These are phyloP conservation scores for Aureobasidium vineae DNA, from an alignment of 2,329 filamentous ascomycete genomes.

Conservation along the genomic window DNA sequence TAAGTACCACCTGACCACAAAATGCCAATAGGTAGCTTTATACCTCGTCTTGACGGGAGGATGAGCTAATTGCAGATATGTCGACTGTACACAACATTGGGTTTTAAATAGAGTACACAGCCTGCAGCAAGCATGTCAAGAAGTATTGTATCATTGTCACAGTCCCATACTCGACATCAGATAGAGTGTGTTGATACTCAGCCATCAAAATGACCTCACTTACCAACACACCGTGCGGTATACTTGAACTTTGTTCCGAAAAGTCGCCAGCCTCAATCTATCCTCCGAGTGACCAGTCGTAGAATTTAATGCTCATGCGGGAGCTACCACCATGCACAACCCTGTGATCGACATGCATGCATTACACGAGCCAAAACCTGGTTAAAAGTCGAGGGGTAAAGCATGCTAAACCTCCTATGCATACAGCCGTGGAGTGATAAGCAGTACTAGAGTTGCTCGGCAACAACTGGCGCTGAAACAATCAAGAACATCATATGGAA, in stretches of 20 bases:
- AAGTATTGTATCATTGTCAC: too few relatives aligned
- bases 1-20: constrained; percentile 1
- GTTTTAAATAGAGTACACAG: too few relatives aligned
- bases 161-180: background rate
- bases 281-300: constrained; percentile 1
- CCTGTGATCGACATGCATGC: constrained; percentile 20
- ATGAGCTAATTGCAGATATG: background rate
- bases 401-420: background rate
- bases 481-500: too few relatives aligned
- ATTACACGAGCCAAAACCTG: background rate
- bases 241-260: background rate
- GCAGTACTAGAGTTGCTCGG: background rate
- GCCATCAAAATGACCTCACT: too few relatives aligned
- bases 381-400: background rate
- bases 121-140: too few relatives aligned
- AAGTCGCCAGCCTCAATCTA: background rate
- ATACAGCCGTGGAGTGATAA: background rate
- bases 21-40: background rate
- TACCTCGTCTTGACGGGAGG: background rate
- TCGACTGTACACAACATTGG: background rate
- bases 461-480: background rate
- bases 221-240: background rate
- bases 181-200: background rate
- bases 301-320: constrained; percentile 6
- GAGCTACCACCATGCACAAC: background rate